Evolutionary conservation across 306 rosid genomes (phyloP).

Genomic region (Trichosanthes cucumerina): DNA sequence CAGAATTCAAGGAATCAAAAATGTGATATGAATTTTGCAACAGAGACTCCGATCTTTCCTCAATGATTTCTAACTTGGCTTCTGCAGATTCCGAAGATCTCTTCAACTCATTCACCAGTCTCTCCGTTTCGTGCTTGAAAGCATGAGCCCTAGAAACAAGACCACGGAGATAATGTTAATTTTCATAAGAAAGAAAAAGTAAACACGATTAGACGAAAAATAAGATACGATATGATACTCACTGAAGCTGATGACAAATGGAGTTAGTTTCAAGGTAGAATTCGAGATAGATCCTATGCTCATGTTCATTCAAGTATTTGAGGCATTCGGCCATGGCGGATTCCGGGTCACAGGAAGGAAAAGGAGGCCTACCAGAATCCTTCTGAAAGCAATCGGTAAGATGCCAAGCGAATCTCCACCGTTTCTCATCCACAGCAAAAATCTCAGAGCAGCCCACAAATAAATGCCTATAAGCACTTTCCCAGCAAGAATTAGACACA

Average conservation of each 20-base stretch:
- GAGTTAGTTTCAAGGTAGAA: constrained; percentile 83
- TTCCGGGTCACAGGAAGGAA: constrained; percentile 50
- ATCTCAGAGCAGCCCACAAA: constrained; percentile 68
- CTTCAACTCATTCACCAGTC: constrained; percentile 66
- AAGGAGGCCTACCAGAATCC: constrained; percentile 56
- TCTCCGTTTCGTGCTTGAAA: constrained; percentile 65
- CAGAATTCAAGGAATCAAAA: constrained; percentile 34
- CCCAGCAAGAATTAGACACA: constrained; percentile 56
- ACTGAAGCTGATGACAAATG: constrained; percentile 71
- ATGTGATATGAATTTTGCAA: constrained; percentile 37
- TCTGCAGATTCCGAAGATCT: constrained; percentile 55
- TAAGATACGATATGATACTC: not conserved
- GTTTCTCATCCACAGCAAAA: constrained; percentile 45
- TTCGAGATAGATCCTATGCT: constrained; percentile 60
- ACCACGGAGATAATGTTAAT: not conserved
- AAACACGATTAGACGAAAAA: not conserved
- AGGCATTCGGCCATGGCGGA: constrained; percentile 40
- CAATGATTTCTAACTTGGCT: constrained; percentile 46
- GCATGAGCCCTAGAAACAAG: constrained; percentile 27
- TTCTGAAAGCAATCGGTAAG: constrained; percentile 84
- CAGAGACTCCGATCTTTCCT: constrained; percentile 37
- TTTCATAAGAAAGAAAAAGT: not conserved
- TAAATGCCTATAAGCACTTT: constrained; percentile 47
- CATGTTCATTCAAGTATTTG: constrained; percentile 35
- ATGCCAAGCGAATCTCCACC: constrained; percentile 82